Conservation (phyloP, 2,329 filamentous ascomycete genomes). For the Trichoderma asperellum region DNA sequence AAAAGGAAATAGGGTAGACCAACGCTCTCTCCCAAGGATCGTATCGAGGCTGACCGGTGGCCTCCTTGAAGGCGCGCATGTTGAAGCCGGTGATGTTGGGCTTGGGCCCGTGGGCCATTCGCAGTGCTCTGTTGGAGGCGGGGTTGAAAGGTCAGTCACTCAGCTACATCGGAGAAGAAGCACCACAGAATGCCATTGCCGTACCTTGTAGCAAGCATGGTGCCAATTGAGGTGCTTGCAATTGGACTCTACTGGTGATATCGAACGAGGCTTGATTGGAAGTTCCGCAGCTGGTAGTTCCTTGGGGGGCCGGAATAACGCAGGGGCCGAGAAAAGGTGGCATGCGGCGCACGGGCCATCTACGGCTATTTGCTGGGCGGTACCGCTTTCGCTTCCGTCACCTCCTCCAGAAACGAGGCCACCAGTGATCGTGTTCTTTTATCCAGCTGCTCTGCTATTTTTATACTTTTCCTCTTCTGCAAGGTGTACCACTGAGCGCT, state of each 20-base stretch:
- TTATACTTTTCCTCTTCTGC: background rate
- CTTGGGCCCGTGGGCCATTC: constrained; percentile 58
- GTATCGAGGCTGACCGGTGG: constrained; percentile 65
- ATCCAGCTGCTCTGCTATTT: background rate
- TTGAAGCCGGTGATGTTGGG: constrained; percentile 92
- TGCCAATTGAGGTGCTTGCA: constrained; percentile 32
- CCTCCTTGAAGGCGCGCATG: constrained; percentile 75
- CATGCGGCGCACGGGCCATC: constrained; percentile 32
- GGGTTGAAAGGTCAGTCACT: constrained; percentile 18
- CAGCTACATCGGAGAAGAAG: background rate
- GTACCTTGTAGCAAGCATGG: constrained; percentile 49
- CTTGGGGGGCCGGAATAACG: constrained; percentile 34
- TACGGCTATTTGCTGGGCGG: constrained; percentile 8
- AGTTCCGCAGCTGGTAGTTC: constrained; percentile 12
- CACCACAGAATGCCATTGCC: background rate
- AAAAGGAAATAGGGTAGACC: constrained; percentile 41
- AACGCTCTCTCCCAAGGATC: constrained; percentile 70
- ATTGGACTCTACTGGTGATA: constrained; percentile 7
- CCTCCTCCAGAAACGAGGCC: constrained; percentile 20
- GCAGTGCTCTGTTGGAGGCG: constrained; percentile 48
- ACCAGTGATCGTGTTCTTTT: constrained; percentile 21
- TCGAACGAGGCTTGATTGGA: constrained; percentile 11
- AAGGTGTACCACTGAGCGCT: background rate
- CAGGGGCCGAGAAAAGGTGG: constrained; percentile 20
- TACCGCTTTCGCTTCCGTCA: constrained; percentile 23